These are phyloP conservation scores for Salix exigua DNA, from an alignment of 345 rosid genomes.

Conservation along the genomic window DNA sequence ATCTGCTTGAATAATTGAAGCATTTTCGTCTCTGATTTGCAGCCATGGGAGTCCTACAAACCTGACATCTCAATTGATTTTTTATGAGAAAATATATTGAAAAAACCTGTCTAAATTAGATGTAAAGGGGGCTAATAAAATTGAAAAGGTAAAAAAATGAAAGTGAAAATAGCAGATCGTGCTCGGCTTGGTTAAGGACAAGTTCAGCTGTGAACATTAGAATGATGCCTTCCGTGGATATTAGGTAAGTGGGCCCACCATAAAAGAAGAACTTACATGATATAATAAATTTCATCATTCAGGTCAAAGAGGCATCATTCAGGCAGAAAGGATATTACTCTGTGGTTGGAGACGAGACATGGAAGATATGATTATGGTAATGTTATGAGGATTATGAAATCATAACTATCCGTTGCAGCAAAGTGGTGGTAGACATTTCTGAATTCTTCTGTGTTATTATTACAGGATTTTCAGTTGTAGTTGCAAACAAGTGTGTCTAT, in stretches of 20 bases:
- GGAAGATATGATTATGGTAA: slow-evolving; percentile 83
- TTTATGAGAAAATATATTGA: no score
- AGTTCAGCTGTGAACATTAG: slow-evolving; percentile 20
- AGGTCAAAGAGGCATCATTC: slow-evolving; percentile 66
- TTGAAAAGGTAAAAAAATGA: not conserved
- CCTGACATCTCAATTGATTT: slow-evolving; percentile 60
- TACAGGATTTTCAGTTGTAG: slow-evolving; percentile 8
- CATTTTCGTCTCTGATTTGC: not conserved
- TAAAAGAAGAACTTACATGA: slow-evolving; percentile 32
- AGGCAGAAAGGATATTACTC: slow-evolving; percentile 61
- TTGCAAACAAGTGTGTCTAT: slow-evolving; percentile 10
- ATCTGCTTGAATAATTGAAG: not conserved
- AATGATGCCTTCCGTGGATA: slow-evolving; percentile 30
- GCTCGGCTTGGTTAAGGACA: slow-evolving; percentile 2
- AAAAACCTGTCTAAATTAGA: no score
- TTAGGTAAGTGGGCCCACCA: slow-evolving; percentile 23
- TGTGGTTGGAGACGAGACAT: slow-evolving; percentile 87
- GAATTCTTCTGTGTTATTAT: slow-evolving; percentile 6
- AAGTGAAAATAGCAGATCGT: slow-evolving; percentile 3
- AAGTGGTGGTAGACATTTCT: slow-evolving; percentile 28
- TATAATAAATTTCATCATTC: slow-evolving; percentile 56
- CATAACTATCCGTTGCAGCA: slow-evolving; percentile 23
- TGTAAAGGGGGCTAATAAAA: not conserved
- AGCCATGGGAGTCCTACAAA: slow-evolving; percentile 76
- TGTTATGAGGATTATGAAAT: slow-evolving; percentile 28